These are phyloP conservation scores for Cyclotella kingstonii DNA, from an alignment of 108 stramenopile genomes.

Conservation along the genomic window DNA sequence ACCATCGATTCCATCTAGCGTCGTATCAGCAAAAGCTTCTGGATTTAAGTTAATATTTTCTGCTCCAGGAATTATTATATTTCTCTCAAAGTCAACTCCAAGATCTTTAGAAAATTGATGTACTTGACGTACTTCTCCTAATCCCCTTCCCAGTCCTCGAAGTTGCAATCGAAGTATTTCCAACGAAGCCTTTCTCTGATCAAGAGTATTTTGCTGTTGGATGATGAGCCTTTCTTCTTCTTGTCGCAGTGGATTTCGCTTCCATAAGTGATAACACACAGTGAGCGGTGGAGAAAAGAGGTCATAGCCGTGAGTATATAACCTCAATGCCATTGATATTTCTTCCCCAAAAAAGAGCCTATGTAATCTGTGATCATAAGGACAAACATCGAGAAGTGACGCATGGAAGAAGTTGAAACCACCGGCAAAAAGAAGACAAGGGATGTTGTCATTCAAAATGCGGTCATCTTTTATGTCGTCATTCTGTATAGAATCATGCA, in stretches of 20 bases:
- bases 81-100: slow-evolving; percentile 50
- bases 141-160: slow-evolving; percentile 18
- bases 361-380: slow-evolving; percentile 70
- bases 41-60: slow-evolving; percentile 6
- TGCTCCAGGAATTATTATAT: slow-evolving; percentile 1
- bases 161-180: slow-evolving; percentile 32
- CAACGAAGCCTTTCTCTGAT: slow-evolving; percentile 10
- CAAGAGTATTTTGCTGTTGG: not conserved
- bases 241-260: slow-evolving; percentile 23
- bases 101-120: slow-evolving; percentile 44
- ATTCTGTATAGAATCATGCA: slow-evolving; percentile 1
- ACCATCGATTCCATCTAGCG: too few species aligned
- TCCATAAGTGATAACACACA: slow-evolving; percentile 85
- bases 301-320: slow-evolving; percentile 78
- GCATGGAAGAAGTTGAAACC: slow-evolving; percentile 80
- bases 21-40: slow-evolving; percentile 19
- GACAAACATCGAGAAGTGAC: slow-evolving; percentile 50
- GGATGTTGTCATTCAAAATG: slow-evolving; percentile 38
- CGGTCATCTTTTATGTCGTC: not conserved
- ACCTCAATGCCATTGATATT: slow-evolving; percentile 75
- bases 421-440: slow-evolving; percentile 78
- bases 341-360: slow-evolving; percentile 92
- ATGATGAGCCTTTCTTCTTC: not conserved
- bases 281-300: slow-evolving; percentile 69
- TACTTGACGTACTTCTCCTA: slow-evolving; percentile 43